These are phyloP conservation scores for Avena sativa DNA, from an alignment of 176 grass and related monocot species.

Conservation along the genomic window DNA sequence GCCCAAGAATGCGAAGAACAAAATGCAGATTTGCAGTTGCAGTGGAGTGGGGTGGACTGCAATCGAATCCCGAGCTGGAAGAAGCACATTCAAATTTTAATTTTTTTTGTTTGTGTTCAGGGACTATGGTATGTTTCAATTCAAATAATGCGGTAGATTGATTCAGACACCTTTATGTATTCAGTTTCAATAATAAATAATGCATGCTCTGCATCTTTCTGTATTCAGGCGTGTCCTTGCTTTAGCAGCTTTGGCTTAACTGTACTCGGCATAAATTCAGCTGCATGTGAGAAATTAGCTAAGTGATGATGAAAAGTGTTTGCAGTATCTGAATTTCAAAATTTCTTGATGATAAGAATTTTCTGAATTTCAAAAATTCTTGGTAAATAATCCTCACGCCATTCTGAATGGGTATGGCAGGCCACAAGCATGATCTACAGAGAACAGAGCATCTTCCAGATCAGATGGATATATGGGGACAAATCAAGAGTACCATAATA, in stretches of 20 bases:
- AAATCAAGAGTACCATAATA: conserved; percentile 40
- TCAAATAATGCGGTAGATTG: neutral
- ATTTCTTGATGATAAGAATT: too few relatives aligned
- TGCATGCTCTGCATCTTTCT: neutral
- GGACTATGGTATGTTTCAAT: neutral
- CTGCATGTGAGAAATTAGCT: neutral
- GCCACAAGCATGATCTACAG: neutral
- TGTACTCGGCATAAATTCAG: neutral
- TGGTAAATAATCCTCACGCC: neutral
- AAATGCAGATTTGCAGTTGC: neutral
- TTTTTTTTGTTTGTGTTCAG: neutral
- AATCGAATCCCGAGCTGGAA: neutral
- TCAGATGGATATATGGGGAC: neutral
- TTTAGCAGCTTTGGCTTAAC: neutral
- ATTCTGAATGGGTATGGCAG: neutral
- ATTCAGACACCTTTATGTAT: neutral
- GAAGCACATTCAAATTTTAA: neutral
- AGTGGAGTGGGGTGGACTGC: neutral
- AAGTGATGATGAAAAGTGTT: neutral
- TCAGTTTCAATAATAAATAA: conserved; percentile 14
- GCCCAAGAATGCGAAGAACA: neutral
- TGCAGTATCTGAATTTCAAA: neutral
- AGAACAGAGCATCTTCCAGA: conserved; percentile 5
- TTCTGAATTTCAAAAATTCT: neutral
- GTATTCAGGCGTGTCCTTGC: neutral